Evolutionary conservation across 768 basidiomycete species (phyloP).

Genomic region (Calocybe cyanea): DNA sequence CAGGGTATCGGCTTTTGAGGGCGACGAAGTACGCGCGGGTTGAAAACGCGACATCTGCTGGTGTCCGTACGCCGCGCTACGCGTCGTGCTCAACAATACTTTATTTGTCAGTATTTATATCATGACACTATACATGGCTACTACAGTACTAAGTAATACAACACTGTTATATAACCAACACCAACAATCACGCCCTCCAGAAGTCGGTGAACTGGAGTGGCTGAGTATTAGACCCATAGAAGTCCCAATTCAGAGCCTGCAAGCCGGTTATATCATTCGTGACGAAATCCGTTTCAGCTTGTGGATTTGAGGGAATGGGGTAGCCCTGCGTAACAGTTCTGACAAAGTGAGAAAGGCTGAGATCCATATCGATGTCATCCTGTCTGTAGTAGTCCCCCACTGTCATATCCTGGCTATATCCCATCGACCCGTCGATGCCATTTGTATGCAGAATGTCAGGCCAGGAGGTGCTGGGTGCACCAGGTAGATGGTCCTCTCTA

Average conservation of each 20-base stretch:
- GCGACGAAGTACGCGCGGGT: conserved; percentile 47
- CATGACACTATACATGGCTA: not conserved
- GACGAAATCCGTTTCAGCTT: conserved; percentile 1
- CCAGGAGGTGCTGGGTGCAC: conserved; percentile 35
- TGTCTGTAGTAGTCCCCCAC: conserved; percentile 3
- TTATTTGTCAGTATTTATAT: conserved; percentile 8
- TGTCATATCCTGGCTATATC: not conserved
- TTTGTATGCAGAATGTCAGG: conserved; percentile 32
- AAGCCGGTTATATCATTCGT: not conserved
- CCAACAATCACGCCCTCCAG: conserved; percentile 11
- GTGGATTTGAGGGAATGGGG: conserved; percentile 6
- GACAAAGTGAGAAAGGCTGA: conserved; percentile 43
- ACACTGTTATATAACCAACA: not conserved
- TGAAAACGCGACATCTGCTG: conserved; percentile 42
- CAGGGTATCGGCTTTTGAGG: conserved; percentile 28
- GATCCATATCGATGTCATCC: conserved; percentile 40
- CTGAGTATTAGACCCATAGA: not conserved
- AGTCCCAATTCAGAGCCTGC: conserved; percentile 8
- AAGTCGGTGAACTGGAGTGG: conserved; percentile 11
- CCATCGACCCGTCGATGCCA: not conserved
- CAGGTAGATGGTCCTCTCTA: conserved; percentile 18
- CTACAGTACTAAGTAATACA: not conserved
- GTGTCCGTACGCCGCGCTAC: not conserved
- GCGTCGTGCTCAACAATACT: conserved; percentile 8
- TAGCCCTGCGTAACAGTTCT: conserved; percentile 28